Conservation (phyloP, 164 flowering plant species). For the Tetracentron sinense region DNA sequence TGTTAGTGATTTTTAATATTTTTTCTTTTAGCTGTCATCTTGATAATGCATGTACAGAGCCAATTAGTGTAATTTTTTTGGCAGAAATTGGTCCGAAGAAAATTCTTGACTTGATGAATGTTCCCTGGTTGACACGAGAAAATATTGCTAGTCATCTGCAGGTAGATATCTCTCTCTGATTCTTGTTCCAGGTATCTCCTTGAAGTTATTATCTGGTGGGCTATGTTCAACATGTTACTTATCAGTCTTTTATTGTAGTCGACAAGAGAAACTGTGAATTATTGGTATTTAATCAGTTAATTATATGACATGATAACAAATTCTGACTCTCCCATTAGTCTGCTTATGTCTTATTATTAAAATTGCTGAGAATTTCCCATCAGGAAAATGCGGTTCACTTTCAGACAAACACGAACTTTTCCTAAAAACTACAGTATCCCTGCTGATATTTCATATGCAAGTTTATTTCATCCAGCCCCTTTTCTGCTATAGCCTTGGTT, state of each 20-base stretch:
- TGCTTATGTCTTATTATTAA: background rate
- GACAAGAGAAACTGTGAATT: background rate
- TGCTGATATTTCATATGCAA: no score
- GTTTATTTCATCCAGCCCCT: background rate
- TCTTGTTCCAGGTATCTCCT: background rate
- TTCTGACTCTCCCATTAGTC: background rate
- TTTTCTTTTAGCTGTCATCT: slow-evolving; percentile 1
- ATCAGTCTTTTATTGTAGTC: background rate
- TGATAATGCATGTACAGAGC: slow-evolving; percentile 17
- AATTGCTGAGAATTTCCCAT: no score
- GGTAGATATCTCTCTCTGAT: slow-evolving; percentile 43
- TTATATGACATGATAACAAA: background rate
- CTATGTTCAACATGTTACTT: background rate
- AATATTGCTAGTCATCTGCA: slow-evolving; percentile 98
- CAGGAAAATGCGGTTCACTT: background rate
- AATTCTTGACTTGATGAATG: slow-evolving; percentile 89
- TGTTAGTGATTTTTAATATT: background rate
- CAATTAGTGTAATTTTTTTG: slow-evolving; percentile 25
- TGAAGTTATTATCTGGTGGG: background rate
- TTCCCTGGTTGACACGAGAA: slow-evolving; percentile 93
- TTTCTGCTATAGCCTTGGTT: no score
- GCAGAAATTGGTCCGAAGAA: slow-evolving; percentile 96
- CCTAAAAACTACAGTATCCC: no score
- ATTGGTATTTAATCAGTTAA: background rate
- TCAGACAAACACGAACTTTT: no score